Evolutionary conservation across 2,329 filamentous ascomycete genomes (phyloP).

Genomic region (Spiromastix sp.): DNA sequence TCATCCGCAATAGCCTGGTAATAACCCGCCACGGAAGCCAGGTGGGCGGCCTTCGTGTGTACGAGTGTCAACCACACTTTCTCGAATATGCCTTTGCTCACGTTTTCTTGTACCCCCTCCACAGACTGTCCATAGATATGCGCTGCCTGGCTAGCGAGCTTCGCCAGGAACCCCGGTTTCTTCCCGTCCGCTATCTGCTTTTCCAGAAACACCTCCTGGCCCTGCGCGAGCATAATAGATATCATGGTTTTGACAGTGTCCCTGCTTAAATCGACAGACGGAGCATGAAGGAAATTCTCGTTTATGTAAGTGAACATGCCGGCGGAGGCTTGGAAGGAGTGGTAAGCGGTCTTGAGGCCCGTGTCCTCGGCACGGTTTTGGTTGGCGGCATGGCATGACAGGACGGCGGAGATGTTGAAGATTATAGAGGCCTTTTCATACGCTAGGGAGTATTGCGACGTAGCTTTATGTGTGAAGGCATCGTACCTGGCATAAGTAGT

Average conservation of each 20-base stretch:
- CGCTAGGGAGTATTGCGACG: conserved; percentile 87
- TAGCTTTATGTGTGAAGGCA: conserved; percentile 98
- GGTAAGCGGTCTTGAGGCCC: conserved; percentile 90
- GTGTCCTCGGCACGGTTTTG: conserved; percentile 88
- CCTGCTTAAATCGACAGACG: conserved; percentile 87
- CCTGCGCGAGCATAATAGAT: conserved; percentile 84
- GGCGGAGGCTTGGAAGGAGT: conserved; percentile 94
- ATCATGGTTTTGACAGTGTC: conserved; percentile 96
- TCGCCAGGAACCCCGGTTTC: conserved; percentile 83
- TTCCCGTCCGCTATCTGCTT: conserved; percentile 90
- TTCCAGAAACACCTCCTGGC: conserved; percentile 93
- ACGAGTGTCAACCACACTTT: conserved; percentile 76
- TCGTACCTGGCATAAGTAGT: too few species aligned
- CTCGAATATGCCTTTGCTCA: conserved; percentile 83
- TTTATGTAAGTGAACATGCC: conserved; percentile 99
- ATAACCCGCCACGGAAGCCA: conserved; percentile 81
- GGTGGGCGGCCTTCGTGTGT: conserved; percentile 65
- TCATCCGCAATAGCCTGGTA: conserved; percentile 88
- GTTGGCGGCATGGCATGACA: conserved; percentile 88
- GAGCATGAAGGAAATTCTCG: conserved; percentile 96
- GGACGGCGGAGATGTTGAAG: conserved; percentile 95
- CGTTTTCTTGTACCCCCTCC: conserved; percentile 88
- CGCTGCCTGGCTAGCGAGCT: conserved; percentile 81
- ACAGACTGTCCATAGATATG: conserved; percentile 79
- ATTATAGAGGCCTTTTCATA: conserved; percentile 99